A percentile compares a stretch with the other conserved stretches of the same genome.
Conservation (phyloP, 2,329 filamentous ascomycete genomes). For the Stemphylium beticola region DNA sequence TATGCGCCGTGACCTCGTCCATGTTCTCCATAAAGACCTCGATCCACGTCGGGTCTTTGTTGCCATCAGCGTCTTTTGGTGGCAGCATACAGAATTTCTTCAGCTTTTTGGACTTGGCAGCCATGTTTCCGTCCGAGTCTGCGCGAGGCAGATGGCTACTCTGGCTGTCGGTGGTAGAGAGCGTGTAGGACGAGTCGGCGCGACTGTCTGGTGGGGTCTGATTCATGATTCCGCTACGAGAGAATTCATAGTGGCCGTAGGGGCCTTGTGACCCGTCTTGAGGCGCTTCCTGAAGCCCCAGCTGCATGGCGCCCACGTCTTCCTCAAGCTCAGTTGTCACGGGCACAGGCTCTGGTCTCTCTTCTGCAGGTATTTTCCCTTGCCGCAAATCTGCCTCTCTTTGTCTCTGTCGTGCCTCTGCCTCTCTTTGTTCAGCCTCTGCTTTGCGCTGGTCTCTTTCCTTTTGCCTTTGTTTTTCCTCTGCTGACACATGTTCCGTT, state of each 20-base stretch:
- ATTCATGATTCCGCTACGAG: conserved; percentile 37
- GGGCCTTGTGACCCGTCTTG: conserved; percentile 15
- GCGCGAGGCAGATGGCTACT: conserved; percentile 2
- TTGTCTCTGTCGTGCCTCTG: conserved; percentile 23
- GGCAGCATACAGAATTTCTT: conserved; percentile 82
- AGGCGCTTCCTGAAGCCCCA: conserved; percentile 14
- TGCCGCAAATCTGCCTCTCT: conserved; percentile 10
- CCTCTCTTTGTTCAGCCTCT: conserved; percentile 11
- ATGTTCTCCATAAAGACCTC: conserved; percentile 80
- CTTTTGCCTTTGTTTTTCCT: conserved; percentile 13
- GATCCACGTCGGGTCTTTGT: conserved; percentile 75
- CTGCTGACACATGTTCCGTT: conserved; percentile 6
- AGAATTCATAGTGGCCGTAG: conserved; percentile 40
- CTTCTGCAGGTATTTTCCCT: conserved; percentile 16
- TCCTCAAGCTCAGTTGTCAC: conserved; percentile 21
- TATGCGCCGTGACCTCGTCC: conserved; percentile 86
- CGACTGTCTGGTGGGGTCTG: conserved; percentile 34
- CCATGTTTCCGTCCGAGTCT: neutral
- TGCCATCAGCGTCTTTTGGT: conserved; percentile 61
- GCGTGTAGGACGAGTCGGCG: conserved; percentile 24
- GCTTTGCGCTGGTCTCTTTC: conserved; percentile 13
- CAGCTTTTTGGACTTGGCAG: conserved; percentile 58
- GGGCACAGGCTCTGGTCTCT: conserved; percentile 5
- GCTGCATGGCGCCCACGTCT: conserved; percentile 30
- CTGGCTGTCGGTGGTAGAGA: conserved; percentile 28